phyloP scores from a whole-genome alignment of 768 basidiomycete species.

The Galerina sulciceps region DNA sequence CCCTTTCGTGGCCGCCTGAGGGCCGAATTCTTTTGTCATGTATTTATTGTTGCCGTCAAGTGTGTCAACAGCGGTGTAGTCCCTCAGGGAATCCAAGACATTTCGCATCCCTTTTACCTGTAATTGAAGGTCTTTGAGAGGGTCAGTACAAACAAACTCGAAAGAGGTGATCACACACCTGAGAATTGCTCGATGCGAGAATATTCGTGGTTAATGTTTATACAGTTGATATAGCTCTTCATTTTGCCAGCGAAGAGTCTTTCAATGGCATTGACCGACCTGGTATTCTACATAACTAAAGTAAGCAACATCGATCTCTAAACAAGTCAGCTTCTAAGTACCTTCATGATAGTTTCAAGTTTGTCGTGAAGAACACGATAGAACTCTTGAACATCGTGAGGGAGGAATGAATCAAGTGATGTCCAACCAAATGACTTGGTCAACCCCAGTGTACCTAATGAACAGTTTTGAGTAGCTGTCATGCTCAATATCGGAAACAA shows the following conservation, averaged over 20 bases:
- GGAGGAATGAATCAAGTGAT: not conserved
- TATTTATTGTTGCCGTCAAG: conserved; percentile 99
- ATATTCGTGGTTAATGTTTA: not conserved
- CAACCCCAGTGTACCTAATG: not conserved
- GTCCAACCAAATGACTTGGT: not conserved
- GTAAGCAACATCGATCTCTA: not conserved
- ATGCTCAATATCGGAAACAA: too few relatives aligned
- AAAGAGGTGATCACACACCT: not conserved
- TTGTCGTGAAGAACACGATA: not conserved
- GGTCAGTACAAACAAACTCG: not conserved
- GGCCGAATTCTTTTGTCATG: conserved; percentile 92
- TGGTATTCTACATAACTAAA: not conserved
- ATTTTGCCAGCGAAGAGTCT: not conserved
- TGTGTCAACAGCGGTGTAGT: conserved; percentile 96
- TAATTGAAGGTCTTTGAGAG: not conserved
- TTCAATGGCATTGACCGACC: not conserved
- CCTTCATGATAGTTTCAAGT: not conserved
- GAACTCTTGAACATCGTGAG: not conserved
- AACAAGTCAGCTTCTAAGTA: not conserved
- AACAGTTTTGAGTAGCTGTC: not conserved
- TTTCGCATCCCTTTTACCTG: conserved; percentile 96
- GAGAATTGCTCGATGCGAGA: not conserved
- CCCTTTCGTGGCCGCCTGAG: conserved; percentile 99
- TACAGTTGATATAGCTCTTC: not conserved
- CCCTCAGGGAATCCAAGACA: conserved; percentile 94